A percentile compares a stretch with the other conserved stretches of the same genome.
Evolutionary conservation across 441 rosid species (phyloP).

Genomic region (Euphorbia corollata): DNA sequence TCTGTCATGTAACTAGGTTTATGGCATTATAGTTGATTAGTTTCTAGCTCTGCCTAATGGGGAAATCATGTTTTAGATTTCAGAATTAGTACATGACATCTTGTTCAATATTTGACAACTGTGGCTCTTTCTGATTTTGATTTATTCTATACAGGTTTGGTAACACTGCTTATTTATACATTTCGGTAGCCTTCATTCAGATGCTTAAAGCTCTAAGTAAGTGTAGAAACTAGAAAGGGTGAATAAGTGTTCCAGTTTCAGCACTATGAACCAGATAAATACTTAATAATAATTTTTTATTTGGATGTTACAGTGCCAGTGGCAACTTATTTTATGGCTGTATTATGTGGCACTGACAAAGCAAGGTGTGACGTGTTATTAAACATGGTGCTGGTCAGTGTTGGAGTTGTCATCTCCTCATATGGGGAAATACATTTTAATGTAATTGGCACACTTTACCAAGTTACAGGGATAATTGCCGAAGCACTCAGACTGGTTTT

Average conservation of each 20-base stretch:
- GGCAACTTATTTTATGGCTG: conserved; percentile 90
- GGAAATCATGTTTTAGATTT: not conserved
- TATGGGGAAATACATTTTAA: conserved; percentile 99
- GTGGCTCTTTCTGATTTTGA: conserved; percentile 11
- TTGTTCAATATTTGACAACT: not conserved
- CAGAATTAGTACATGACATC: not conserved
- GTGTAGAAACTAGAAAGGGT: conserved; percentile 26
- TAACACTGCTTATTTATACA: conserved; percentile 90
- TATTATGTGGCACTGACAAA: conserved; percentile 93
- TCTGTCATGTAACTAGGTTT: not conserved
- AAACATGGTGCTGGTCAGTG: conserved; percentile 99
- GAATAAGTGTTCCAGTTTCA: conserved; percentile 8
- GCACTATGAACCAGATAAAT: conserved; percentile 18
- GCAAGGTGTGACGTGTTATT: conserved; percentile 90
- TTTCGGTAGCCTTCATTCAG: conserved; percentile 96
- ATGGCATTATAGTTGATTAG: not conserved
- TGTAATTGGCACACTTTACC: conserved; percentile 89
- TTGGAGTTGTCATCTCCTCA: conserved; percentile 95
- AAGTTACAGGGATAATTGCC: conserved; percentile 98
- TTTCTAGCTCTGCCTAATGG: not conserved
- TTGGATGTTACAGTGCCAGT: conserved; percentile 83
- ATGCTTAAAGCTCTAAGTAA: conserved; percentile 98
- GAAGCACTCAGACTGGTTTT: conserved; percentile 98
- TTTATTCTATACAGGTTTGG: conserved; percentile 65
- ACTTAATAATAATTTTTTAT: conserved; percentile 22